Evolutionary conservation across 129 eudicot genomes (phyloP).

Genomic region (Escallonia rubra): DNA sequence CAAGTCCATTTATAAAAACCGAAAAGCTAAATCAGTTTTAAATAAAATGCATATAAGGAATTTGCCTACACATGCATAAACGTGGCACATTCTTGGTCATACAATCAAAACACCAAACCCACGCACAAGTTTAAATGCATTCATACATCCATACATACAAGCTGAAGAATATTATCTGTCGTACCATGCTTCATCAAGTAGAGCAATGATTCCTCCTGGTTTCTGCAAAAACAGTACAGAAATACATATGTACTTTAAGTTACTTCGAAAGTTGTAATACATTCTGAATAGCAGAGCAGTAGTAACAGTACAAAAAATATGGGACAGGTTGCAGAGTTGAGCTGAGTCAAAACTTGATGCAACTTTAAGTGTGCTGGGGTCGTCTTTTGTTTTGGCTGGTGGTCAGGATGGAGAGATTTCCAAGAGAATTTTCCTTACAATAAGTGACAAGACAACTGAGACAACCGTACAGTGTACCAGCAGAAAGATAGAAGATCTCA

Average conservation of each 20-base stretch:
- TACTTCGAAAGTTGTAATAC: slow-evolving; percentile 1
- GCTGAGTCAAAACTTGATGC: too few species aligned
- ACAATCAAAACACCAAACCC: neutral
- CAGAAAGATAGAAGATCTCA: too few species aligned
- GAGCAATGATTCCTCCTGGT: slow-evolving; percentile 97
- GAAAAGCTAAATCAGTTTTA: slow-evolving; percentile 3
- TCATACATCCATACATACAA: neutral
- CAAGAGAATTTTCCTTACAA: too few species aligned
- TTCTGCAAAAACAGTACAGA: slow-evolving; percentile 55
- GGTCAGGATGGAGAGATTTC: too few species aligned
- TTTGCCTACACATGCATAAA: too few species aligned
- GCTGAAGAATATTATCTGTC: slow-evolving; percentile 2
- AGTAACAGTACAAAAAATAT: neutral
- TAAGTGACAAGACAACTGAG: too few species aligned
- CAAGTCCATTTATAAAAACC: slow-evolving; percentile 11
- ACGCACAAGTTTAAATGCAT: neutral
- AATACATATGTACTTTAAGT: neutral
- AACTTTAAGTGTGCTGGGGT: too few species aligned
- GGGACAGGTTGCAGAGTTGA: too few species aligned
- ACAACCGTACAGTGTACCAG: too few species aligned
- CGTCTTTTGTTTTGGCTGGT: too few species aligned
- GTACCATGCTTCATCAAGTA: slow-evolving; percentile 99
- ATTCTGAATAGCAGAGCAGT: neutral
- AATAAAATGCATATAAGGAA: too few species aligned
- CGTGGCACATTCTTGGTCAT: neutral